A percentile compares a stretch with the other conserved stretches of the same genome.
Evolutionary conservation across 108 stramenopile genomes (phyloP).

Genomic region (Conticribra guillardii): DNA sequence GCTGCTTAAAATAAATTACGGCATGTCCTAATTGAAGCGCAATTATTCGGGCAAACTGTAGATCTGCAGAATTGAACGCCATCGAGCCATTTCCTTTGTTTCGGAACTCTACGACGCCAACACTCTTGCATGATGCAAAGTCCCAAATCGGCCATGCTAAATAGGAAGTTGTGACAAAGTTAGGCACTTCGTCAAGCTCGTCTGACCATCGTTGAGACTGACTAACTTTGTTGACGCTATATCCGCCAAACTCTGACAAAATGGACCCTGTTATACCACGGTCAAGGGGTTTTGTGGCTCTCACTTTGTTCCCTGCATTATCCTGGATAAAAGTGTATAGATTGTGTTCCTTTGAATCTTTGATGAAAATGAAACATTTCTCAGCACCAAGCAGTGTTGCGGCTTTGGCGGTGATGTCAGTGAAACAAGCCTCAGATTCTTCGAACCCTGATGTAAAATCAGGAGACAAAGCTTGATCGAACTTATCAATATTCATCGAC

Average conservation of each 20-base stretch:
- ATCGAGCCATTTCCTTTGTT: constrained; percentile 36
- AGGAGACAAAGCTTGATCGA: constrained; percentile 43
- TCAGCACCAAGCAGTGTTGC: constrained; percentile 48
- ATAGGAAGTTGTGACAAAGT: constrained; percentile 45
- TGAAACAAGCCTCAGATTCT: constrained; percentile 43
- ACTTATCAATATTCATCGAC: constrained; percentile 35
- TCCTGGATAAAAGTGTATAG: constrained; percentile 47
- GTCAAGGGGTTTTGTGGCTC: constrained; percentile 47
- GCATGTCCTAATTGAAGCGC: constrained; percentile 53
- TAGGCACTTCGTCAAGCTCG: constrained; percentile 38
- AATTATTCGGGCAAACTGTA: constrained; percentile 51
- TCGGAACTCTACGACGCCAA: constrained; percentile 53
- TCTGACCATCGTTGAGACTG: constrained; percentile 40
- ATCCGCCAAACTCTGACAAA: constrained; percentile 38
- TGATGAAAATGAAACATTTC: constrained; percentile 47
- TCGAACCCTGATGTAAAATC: constrained; percentile 46
- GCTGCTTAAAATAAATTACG: constrained; percentile 41
- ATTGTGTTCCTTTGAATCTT: constrained; percentile 37
- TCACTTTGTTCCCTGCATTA: constrained; percentile 17
- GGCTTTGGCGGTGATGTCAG: constrained; percentile 45
- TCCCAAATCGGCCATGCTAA: constrained; percentile 56
- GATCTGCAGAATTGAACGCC: constrained; percentile 37
- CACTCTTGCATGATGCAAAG: constrained; percentile 23
- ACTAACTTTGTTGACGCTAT: constrained; percentile 16
- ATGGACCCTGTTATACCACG: constrained; percentile 45